Base-by-base conservation (phyloP, 345 rosid genomes). In the Eucalyptus caleyi region DNA sequence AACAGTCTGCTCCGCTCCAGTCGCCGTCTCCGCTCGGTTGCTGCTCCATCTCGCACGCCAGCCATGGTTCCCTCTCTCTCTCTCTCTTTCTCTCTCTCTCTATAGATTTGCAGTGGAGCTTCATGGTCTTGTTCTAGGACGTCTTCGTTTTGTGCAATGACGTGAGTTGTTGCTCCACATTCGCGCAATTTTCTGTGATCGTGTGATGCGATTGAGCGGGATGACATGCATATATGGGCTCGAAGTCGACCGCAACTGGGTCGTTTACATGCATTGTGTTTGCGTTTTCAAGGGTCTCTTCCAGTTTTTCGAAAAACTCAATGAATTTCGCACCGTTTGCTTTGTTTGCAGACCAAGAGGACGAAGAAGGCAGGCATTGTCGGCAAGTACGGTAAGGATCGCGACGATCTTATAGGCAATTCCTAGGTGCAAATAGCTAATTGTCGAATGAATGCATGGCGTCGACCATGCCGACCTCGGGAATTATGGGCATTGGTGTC, bases 301-400 rank as follows among this genome's bases (percentile, higher is more conserved):
- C 24, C 24, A 23, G 83, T 1, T 77, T 77, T 77, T 53, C 24
- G 30, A 77, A 23, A 23, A 77, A 40, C 27, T 40, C 47, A 40
- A 37, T 77, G 50, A 11, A 42, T 59, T 59, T 60, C n/a, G 51
- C 60, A 32, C 27, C 44, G 88, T 89, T 60, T 50, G 45, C 30
- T 47, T 89, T 54, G 49, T 42, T 49, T 91, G 89, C 93, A 92
- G 93, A 87, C 93, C 90, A 90, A 92, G 91, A 89, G 93, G 82
- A 92, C 93, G 47, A 90, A 92, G 93, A 92, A 92, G 92, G 93
- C 89, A 42, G 93, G 91, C 50, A 90, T 92, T 42, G 93, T 92
- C 53, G 93, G 93, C 45, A 91, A 90, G 86, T 91, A 91, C 59
- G 93, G 92, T 93, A 86, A 16, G 93, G 87, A 86, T 49, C 53